Conservation (phyloP, 129 eudicot genomes). For the Silybum marianum region DNA sequence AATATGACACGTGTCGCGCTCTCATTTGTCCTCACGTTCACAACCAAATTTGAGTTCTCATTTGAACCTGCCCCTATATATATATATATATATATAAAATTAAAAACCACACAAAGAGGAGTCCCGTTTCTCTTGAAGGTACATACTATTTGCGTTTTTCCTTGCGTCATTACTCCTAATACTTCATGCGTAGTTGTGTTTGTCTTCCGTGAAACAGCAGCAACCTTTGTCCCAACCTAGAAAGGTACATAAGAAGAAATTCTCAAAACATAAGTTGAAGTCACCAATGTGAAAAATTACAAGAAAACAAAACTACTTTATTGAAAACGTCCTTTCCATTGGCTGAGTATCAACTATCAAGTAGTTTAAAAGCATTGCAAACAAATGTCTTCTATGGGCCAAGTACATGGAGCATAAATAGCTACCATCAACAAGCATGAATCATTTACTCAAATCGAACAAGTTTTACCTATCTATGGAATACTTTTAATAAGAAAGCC, state of each 20-base stretch:
- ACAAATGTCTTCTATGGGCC: neutral
- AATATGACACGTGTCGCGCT: too few relatives aligned
- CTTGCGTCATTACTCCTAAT: conserved; percentile 88
- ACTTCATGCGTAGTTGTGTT: conserved; percentile 94
- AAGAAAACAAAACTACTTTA: neutral
- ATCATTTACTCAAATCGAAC: neutral
- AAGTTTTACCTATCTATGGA: neutral
- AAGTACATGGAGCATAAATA: neutral
- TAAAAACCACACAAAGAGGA: neutral
- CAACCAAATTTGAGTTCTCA: too few relatives aligned
- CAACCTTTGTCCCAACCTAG: conserved; percentile 91
- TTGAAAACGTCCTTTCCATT: neutral
- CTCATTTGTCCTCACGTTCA: too few relatives aligned
- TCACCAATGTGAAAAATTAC: neutral
- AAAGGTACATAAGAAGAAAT: neutral
- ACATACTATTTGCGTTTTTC: conserved; percentile 89
- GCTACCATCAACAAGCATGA: neutral
- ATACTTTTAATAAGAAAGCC: neutral
- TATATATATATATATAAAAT: too few relatives aligned
- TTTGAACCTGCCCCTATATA: too few relatives aligned
- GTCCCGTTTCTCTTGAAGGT: neutral
- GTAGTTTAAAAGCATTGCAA: neutral
- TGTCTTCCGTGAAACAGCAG: conserved; percentile 94
- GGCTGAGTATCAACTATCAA: neutral
- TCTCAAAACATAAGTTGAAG: neutral